A percentile compares a stretch with the other conserved stretches of the same genome.
Evolutionary conservation across 345 rosid species (phyloP).

Genomic region (Heritiera littoralis): DNA sequence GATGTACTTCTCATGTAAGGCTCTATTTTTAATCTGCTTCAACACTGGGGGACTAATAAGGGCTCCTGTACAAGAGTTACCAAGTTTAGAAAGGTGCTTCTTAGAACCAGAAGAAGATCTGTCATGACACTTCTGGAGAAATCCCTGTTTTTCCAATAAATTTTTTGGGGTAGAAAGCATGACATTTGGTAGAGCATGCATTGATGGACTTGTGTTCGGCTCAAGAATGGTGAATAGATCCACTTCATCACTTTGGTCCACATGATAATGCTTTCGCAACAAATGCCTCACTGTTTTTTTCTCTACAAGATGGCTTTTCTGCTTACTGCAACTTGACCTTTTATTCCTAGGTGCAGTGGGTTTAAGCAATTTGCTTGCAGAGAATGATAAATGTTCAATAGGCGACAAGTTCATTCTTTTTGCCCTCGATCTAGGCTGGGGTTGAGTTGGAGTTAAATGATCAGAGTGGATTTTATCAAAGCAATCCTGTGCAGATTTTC

Average conservation of each 20-base stretch:
- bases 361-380: conserved; percentile 71
- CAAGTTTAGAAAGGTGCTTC: conserved; percentile 43
- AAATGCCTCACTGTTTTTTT: conserved; percentile 56
- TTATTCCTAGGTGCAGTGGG: conserved; percentile 39
- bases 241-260: conserved; percentile 47
- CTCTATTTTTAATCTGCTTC: conserved; percentile 64
- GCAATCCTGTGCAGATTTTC: conserved; percentile 83
- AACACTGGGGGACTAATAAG: conserved; percentile 64
- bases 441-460: conserved; percentile 57
- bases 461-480: conserved; percentile 71
- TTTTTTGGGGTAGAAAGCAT: conserved; percentile 50
- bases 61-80: conserved; percentile 26
- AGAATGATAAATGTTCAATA: conserved; percentile 49
- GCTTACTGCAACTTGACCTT: conserved; percentile 31
- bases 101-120: conserved; percentile 38
- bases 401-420: conserved; percentile 42
- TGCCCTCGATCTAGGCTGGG: conserved; percentile 55
- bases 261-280: conserved; percentile 52
- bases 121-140: conserved; percentile 43
- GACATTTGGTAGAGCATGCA: conserved; percentile 25
- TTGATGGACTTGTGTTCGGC: conserved; percentile 38
- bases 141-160: conserved; percentile 36
- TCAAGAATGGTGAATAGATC: conserved; percentile 80
- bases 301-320: conserved; percentile 42
- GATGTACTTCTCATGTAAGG: conserved; percentile 78